A percentile compares a stretch with the other conserved stretches of the same genome.
Evolutionary conservation across 2,329 filamentous ascomycete genomes (phyloP).

Genomic region (Elsinoe ampelina): DNA sequence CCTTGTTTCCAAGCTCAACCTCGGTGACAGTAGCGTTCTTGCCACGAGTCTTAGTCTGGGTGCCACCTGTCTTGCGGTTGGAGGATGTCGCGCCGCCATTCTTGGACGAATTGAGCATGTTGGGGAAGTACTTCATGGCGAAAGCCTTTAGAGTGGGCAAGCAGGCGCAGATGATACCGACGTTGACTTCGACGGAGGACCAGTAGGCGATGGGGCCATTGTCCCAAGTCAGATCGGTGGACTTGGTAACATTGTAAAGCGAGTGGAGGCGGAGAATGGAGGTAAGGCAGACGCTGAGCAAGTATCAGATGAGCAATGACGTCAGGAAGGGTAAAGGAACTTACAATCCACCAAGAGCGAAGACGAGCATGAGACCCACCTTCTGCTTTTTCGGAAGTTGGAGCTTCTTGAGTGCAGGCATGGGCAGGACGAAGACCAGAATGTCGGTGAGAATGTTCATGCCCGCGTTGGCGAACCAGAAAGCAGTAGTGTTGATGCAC

Average conservation of each 20-base stretch:
- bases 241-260: conserved; percentile 21
- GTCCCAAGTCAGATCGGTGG: conserved; percentile 23
- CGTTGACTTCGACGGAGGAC: conserved; percentile 29
- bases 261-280: conserved; percentile 27
- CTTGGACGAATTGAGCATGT: conserved; percentile 20
- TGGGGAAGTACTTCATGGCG: conserved; percentile 27
- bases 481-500: conserved; percentile 32
- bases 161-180: conserved; percentile 29
- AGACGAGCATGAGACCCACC: conserved; percentile 27
- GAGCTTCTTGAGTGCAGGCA: conserved; percentile 28
- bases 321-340: background rate
- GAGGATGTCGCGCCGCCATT: background rate
- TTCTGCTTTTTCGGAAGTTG: conserved; percentile 27
- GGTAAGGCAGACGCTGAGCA: conserved; percentile 23
- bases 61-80: conserved; percentile 3
- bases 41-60: background rate
- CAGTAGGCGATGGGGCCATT: conserved; percentile 29
- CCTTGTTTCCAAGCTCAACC: conserved; percentile 86
- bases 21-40: conserved; percentile 82
- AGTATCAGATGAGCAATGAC: background rate
- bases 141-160: conserved; percentile 33
- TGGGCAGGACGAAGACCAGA: conserved; percentile 26
- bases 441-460: conserved; percentile 31
- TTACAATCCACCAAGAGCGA: conserved; percentile 27
- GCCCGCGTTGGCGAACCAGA: conserved; percentile 36